These are phyloP conservation scores for Sphaerosporella brunnea DNA, from an alignment of 495 filamentous ascomycete genomes.

Conservation along the genomic window DNA sequence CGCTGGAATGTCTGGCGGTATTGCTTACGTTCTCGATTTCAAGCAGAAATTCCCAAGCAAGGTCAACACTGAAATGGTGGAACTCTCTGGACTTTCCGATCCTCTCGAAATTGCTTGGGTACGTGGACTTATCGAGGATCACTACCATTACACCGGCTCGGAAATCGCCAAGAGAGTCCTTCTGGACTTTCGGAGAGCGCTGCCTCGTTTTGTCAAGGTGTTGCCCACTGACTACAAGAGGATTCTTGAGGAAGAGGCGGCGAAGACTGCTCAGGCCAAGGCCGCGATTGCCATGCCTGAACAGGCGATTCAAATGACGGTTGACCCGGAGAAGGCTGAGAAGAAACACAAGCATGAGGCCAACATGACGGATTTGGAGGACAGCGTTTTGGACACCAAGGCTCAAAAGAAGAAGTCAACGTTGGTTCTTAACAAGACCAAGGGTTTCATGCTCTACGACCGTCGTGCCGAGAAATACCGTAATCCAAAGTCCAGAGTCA, in stretches of 20 bases:
- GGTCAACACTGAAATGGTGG: conserved; percentile 98
- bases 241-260: conserved; percentile 68
- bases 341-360: conserved; percentile 54
- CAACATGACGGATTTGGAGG: conserved; percentile 74
- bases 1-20: conserved; percentile 97
- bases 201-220: conserved; percentile 85
- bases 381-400: conserved; percentile 69
- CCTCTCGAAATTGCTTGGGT: conserved; percentile 85
- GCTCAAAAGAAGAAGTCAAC: conserved; percentile 87
- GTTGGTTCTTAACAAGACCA: conserved; percentile 90
- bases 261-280: conserved; percentile 71
- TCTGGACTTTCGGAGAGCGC: conserved; percentile 88
- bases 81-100: conserved; percentile 73
- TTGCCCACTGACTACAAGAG: conserved; percentile 96
- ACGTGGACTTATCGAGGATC: conserved; percentile 87
- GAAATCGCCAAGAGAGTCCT: conserved; percentile 89
- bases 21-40: conserved; percentile 91
- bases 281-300: conserved; percentile 19
- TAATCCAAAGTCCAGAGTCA: conserved; percentile 62
- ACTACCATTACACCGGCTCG: conserved; percentile 97
- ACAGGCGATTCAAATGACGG: conserved; percentile 50
- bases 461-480: conserved; percentile 92
- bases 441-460: conserved; percentile 97
- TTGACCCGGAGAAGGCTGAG: conserved; percentile 47
- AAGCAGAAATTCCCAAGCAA: conserved; percentile 82